A percentile compares a stretch with the other conserved stretches of the same genome.
These are phyloP conservation scores for Yamadazyma dendronema DNA, from an alignment of 1,139 yeast genomes.

Conservation along the genomic window DNA sequence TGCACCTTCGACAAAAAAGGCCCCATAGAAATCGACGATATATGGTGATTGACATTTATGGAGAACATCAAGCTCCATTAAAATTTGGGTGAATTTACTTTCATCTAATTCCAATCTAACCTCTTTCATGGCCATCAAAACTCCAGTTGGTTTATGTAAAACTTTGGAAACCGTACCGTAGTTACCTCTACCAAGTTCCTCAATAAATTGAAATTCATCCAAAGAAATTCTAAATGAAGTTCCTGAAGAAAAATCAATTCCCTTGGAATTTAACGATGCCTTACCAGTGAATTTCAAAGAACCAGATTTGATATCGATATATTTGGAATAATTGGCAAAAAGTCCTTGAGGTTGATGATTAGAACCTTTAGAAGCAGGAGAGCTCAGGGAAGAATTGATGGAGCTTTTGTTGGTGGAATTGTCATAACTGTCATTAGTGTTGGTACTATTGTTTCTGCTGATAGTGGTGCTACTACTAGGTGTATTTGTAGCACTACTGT, in stretches of 20 bases:
- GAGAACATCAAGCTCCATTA: conserved; percentile 92
- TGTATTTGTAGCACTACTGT: conserved; percentile 2
- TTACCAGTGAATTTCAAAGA: conserved; percentile 90
- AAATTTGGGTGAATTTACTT: conserved; percentile 83
- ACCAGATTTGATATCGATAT: conserved; percentile 89
- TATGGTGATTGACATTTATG: conserved; percentile 89
- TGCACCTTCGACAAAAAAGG: conserved; percentile 95
- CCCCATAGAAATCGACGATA: conserved; percentile 95
- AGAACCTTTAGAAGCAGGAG: conserved; percentile 1
- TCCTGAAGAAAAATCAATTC: conserved; percentile 88
- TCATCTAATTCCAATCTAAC: conserved; percentile 91
- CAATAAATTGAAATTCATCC: conserved; percentile 80
- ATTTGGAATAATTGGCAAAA: conserved; percentile 82
- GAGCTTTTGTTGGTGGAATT: conserved; percentile 1
- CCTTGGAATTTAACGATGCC: conserved; percentile 87
- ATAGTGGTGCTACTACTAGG: not conserved
- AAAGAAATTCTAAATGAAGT: conserved; percentile 82
- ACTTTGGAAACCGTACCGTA: conserved; percentile 95
- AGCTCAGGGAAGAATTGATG: not conserved
- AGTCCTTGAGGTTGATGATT: conserved; percentile 50
- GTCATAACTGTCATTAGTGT: conserved; percentile 4
- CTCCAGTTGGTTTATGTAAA: conserved; percentile 89
- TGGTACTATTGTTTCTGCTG: conserved; percentile 5
- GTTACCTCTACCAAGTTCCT: conserved; percentile 91
- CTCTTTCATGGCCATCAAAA: conserved; percentile 96